Base-by-base conservation (phyloP, 192 early-diverging fungal genomes). In the Podila clonocystis region DNA sequence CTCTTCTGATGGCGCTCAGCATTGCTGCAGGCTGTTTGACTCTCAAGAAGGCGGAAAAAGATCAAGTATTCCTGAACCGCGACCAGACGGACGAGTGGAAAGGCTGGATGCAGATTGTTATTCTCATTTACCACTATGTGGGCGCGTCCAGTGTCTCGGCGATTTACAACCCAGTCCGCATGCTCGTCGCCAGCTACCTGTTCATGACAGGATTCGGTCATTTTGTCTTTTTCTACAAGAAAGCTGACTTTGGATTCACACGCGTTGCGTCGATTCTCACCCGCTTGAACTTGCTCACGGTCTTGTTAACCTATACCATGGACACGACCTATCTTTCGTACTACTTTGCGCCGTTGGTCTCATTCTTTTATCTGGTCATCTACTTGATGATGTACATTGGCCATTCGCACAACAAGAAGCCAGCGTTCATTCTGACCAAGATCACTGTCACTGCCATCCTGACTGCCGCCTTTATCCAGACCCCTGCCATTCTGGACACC, bases 21-120 rank as follows among this genome's bases (percentile, higher is more conserved):
- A 33, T 89, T 8, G 63, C 85, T 15, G 82, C 75, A 9, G 92
- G 91, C 6, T 73, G 75, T 1, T 48, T 73, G 31, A 85, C 90
- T 31, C 33, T 86, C 22, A 85, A 85, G 12, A 74, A 60, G 9
- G 87, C 82, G 48, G 74, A 78, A 8, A 77, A 82, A 63, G 87
- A 86, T 38, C 68, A 71, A 22, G 34, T 48, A 9, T 95, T 95
- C 70, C 73, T 95, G 65, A 91, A 89, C 73, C 88, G 94, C 34
- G 87, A 91, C 63, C 92, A 94, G 74, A 95, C 94, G 11, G 93
- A 95, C 62, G 94, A 95, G 77, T 95, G 94, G 94, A 93, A 93
- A 72, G 94, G 94, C 0, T 95, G 94, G 94, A 95, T 95, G 94
- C 94, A 95, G 84, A 71, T 94, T 3, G 62, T 85, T 20, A 89